Conservation (phyloP, 2,329 filamentous ascomycete species). For the Nemania bipapillata region DNA sequence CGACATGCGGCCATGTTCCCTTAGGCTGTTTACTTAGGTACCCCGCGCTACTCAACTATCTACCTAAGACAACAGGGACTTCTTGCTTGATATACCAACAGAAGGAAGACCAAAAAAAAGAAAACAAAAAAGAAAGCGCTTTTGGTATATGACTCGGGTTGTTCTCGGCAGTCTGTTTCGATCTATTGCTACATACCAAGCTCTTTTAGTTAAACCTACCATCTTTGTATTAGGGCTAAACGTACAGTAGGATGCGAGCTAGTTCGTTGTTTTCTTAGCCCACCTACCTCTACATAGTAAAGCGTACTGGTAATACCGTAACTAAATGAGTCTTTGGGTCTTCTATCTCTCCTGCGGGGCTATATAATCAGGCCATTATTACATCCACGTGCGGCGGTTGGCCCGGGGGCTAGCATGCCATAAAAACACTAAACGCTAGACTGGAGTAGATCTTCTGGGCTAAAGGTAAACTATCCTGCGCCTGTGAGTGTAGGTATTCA, state of each 20-base stretch:
- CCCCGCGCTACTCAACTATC: neutral
- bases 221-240: no score
- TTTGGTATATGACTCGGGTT: neutral
- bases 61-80: neutral
- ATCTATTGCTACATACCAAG: no score
- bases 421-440: no score
- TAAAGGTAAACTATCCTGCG: neutral
- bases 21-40: neutral
- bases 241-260: neutral
- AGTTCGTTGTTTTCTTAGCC: neutral
- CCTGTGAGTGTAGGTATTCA: neutral
- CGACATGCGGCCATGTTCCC: neutral
- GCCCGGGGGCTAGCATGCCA: neutral
- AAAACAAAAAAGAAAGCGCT: neutral
- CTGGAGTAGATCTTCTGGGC: neutral
- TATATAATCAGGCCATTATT: neutral
- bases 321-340: neutral
- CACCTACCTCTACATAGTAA: neutral
- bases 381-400: neutral
- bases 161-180: neutral
- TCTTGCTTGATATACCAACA: neutral
- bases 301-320: neutral
- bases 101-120: neutral
- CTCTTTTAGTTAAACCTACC: no score
- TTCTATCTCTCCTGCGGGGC: neutral